Conservation (phyloP, 1,284 basidiomycete species). For the Austroboletus niveus region DNA sequence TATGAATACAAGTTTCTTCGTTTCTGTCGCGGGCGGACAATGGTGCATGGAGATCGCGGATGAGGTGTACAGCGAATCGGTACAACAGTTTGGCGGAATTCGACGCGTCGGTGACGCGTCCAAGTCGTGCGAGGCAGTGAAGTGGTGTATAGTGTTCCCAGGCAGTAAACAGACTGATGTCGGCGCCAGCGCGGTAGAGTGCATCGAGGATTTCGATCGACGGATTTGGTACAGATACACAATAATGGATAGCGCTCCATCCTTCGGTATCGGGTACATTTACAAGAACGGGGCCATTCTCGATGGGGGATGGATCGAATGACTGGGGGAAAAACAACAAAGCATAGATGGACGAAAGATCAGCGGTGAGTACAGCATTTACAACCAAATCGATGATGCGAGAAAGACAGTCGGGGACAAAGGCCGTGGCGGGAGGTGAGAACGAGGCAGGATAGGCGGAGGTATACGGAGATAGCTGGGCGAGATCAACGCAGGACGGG, state of each 20-base stretch:
- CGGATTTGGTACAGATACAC: constrained; percentile 51
- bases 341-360: constrained; percentile 50
- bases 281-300: constrained; percentile 48
- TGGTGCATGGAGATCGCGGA: constrained; percentile 64
- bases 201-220: constrained; percentile 63
- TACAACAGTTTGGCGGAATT: constrained; percentile 45
- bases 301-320: constrained; percentile 41
- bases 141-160: constrained; percentile 64
- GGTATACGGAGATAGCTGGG: constrained; percentile 27
- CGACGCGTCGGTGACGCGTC: constrained; percentile 37
- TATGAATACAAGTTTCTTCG: constrained; percentile 90
- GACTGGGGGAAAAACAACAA: constrained; percentile 51
- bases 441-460: constrained; percentile 12
- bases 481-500: constrained; percentile 24
- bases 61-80: constrained; percentile 61
- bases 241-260: constrained; percentile 71
- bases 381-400: constrained; percentile 48
- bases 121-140: constrained; percentile 62
- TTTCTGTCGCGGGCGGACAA: constrained; percentile 71
- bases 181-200: constrained; percentile 70
- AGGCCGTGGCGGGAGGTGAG: constrained; percentile 22
- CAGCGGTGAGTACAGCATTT: constrained; percentile 46
- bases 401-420: constrained; percentile 40
- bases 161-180: constrained; percentile 65
- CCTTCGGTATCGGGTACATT: constrained; percentile 64